These are phyloP conservation scores for Candida ulmi DNA, from an alignment of 805 yeast species.

Conservation along the genomic window DNA sequence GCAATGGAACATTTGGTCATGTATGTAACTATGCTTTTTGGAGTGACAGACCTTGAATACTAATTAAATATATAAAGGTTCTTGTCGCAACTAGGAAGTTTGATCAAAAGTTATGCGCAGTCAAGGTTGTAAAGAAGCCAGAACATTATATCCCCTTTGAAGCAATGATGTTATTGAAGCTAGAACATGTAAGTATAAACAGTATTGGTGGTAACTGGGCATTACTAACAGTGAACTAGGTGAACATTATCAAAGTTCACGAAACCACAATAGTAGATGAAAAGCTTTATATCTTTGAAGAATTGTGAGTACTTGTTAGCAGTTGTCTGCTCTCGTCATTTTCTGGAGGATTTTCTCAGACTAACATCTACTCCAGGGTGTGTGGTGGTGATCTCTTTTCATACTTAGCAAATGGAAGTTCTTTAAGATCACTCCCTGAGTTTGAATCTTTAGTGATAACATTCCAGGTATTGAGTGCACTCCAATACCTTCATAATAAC, in stretches of 20 bases:
- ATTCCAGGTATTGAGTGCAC: conserved; percentile 52
- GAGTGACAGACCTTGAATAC: not conserved
- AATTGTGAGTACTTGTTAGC: conserved; percentile 24
- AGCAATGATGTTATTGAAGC: conserved; percentile 32
- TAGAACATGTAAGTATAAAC: conserved; percentile 38
- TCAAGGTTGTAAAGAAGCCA: conserved; percentile 35
- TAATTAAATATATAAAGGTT: conserved; percentile 12
- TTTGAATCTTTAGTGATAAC: conserved; percentile 47
- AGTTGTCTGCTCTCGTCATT: too few species aligned
- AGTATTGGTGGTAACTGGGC: too few species aligned
- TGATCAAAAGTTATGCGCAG: conserved; percentile 38
- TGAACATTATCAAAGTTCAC: conserved; percentile 43
- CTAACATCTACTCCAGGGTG: too few species aligned
- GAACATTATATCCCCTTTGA: conserved; percentile 32
- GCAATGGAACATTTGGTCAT: conserved; percentile 55
- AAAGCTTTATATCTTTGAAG: conserved; percentile 41
- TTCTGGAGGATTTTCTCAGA: too few species aligned
- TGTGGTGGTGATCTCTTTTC: conserved; percentile 59
- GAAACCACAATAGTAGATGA: conserved; percentile 26
- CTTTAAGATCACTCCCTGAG: conserved; percentile 41
- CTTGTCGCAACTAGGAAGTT: conserved; percentile 26
- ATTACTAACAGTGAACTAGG: conserved; percentile 22
- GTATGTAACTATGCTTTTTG: conserved; percentile 23
- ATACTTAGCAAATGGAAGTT: conserved; percentile 38
- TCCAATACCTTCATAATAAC: conserved; percentile 46